These are phyloP conservation scores for Cyclaneusma minus DNA, from an alignment of 2,329 filamentous ascomycete species.

Conservation along the genomic window DNA sequence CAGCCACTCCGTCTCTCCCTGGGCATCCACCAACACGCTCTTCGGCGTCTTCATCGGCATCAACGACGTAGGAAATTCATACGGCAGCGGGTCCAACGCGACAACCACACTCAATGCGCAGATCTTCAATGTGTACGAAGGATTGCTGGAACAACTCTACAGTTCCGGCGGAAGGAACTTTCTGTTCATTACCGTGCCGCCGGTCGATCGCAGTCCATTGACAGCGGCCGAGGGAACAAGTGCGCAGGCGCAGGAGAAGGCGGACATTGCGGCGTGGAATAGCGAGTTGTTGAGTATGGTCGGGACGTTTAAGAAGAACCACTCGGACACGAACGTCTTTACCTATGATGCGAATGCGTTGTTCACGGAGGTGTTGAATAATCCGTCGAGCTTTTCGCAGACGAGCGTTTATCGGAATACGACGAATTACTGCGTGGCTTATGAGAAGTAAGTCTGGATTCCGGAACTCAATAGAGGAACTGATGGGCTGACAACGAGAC, in stretches of 20 bases:
- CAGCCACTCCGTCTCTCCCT: conserved; percentile 13
- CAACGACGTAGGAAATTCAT: conserved; percentile 37
- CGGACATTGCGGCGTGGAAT: conserved; percentile 37
- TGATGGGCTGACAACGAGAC: conserved; percentile 5
- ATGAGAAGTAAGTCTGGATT: conserved; percentile 30
- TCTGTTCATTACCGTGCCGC: conserved; percentile 41
- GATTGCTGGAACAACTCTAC: conserved; percentile 30
- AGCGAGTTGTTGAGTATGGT: conserved; percentile 25
- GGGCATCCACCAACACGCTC: conserved; percentile 23
- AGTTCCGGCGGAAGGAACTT: conserved; percentile 39
- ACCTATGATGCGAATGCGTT: conserved; percentile 34
- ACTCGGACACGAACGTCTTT: conserved; percentile 30
- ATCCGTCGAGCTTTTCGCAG: conserved; percentile 31
- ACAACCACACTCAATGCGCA: conserved; percentile 19
- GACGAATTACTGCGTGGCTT: conserved; percentile 36
- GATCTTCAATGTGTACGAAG: conserved; percentile 28
- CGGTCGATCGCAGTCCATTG: conserved; percentile 36
- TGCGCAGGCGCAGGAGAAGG: conserved; percentile 21
- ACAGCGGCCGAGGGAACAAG: conserved; percentile 23
- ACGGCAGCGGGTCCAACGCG: conserved; percentile 17
- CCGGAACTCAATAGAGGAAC: neutral
- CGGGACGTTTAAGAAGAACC: conserved; percentile 14
- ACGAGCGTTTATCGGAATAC: conserved; percentile 38
- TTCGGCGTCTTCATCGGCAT: conserved; percentile 38
- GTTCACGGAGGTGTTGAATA: conserved; percentile 35